These are phyloP conservation scores for Tylopilus sp. DNA, from an alignment of 1,284 basidiomycete species.

Conservation along the genomic window DNA sequence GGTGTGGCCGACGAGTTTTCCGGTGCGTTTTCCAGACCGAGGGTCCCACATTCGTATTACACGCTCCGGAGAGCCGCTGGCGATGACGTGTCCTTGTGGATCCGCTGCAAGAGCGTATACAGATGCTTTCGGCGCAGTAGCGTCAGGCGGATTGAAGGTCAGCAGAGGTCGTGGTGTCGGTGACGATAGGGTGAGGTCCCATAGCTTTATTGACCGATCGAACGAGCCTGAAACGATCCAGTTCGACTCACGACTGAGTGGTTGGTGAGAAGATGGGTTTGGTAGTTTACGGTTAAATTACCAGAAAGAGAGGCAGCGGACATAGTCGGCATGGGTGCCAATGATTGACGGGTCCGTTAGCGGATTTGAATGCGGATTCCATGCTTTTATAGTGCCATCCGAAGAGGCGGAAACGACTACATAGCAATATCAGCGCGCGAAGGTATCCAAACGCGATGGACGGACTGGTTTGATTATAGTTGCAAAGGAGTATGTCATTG, in stretches of 20 bases:
- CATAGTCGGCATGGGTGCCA: conserved; percentile 92
- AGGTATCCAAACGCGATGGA: conserved; percentile 17
- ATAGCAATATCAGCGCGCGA: conserved; percentile 6
- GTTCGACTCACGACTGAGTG: conserved; percentile 61
- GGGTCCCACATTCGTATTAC: conserved; percentile 94
- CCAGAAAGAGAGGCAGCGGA: conserved; percentile 80
- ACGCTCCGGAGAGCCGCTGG: conserved; percentile 87
- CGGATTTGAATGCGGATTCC: conserved; percentile 77
- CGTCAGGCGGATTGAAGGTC: conserved; percentile 59
- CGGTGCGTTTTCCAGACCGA: conserved; percentile 69
- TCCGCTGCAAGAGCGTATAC: conserved; percentile 80
- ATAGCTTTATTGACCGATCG: conserved; percentile 90
- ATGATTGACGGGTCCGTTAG: conserved; percentile 62
- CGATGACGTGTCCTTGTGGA: conserved; percentile 76
- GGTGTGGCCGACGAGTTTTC: conserved; percentile 87
- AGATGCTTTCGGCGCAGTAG: conserved; percentile 65
- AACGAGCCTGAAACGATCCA: conserved; percentile 95
- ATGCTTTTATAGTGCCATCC: conserved; percentile 91
- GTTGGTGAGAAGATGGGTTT: conserved; percentile 17
- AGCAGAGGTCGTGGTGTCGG: conserved; percentile 45
- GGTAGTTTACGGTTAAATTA: conserved; percentile 30
- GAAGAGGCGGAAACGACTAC: conserved; percentile 91
- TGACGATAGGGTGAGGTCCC: conserved; percentile 70
- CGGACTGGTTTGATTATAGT: conserved; percentile 84
- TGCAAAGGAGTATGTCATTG: conserved; percentile 91